phyloP scores from a whole-genome alignment of 2,329 filamentous ascomycete species.

The Aspergillus carbonarius region DNA sequence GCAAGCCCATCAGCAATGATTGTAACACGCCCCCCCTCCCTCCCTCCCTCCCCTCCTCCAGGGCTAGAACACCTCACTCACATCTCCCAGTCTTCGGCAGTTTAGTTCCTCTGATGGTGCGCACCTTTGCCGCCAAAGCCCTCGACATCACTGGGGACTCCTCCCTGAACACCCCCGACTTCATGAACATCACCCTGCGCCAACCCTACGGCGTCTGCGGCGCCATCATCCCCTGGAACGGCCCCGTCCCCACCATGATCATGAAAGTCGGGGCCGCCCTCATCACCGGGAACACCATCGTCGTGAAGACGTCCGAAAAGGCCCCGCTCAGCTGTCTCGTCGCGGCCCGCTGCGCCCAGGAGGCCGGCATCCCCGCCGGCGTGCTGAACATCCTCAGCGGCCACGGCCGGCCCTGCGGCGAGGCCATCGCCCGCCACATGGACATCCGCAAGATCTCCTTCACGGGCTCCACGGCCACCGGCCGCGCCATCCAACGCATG shows the following conservation, averaged over 20 bases:
- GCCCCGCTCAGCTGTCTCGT: neutral
- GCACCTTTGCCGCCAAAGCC: neutral
- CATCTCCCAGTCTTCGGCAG: slow-evolving; percentile 53
- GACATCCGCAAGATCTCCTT: slow-evolving; percentile 61
- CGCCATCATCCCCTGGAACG: slow-evolving; percentile 60
- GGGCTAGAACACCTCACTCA: slow-evolving; percentile 31
- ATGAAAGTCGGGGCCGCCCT: neutral
- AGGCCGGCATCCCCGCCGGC: slow-evolving; percentile 56
- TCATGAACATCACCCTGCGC: slow-evolving; percentile 28
- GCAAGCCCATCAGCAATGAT: neutral
- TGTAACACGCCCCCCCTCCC: neutral
- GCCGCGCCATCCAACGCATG: slow-evolving; percentile 57
- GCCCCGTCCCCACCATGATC: slow-evolving; percentile 26
- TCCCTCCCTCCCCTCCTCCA: too few species aligned
- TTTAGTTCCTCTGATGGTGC: neutral
- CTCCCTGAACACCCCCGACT: slow-evolving; percentile 14
- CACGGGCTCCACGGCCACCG: slow-evolving; percentile 57
- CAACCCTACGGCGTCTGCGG: slow-evolving; percentile 38
- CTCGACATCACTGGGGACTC: neutral
- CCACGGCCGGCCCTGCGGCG: slow-evolving; percentile 71
- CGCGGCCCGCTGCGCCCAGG: slow-evolving; percentile 43
- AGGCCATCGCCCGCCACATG: slow-evolving; percentile 58
- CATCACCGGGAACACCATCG: slow-evolving; percentile 6
- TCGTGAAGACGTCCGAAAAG: slow-evolving; percentile 9
- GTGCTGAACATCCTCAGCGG: slow-evolving; percentile 52